phyloP scores from a whole-genome alignment of 257 asterid species.

The Solanum bukasovii region DNA sequence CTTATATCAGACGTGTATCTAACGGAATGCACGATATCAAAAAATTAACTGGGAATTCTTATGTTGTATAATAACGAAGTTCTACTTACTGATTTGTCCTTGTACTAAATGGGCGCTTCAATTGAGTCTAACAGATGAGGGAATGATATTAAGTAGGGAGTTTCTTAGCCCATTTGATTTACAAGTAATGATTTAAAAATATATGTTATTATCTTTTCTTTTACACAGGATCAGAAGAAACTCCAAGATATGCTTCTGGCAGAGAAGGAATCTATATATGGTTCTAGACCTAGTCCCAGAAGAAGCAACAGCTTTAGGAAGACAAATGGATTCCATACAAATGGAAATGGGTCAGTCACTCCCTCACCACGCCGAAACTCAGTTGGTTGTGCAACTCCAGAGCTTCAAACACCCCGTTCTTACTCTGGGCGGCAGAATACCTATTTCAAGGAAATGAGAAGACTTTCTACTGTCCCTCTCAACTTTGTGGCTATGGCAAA shows the following conservation, averaged over 20 bases:
- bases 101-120: background rate
- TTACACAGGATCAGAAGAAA: conserved; percentile 74
- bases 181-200: background rate
- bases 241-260: conserved; percentile 71
- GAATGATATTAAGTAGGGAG: background rate
- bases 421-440: conserved; percentile 59
- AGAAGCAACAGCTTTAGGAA: conserved; percentile 63
- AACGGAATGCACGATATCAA: background rate
- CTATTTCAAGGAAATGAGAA: conserved; percentile 73
- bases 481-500: conserved; percentile 79
- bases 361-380: conserved; percentile 89
- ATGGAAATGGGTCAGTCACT: conserved; percentile 69
- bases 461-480: conserved; percentile 72
- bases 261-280: conserved; percentile 77
- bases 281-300: conserved; percentile 91
- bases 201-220: background rate
- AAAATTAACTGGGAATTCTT: background rate
- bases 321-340: conserved; percentile 37
- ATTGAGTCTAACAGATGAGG: background rate
- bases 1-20: background rate
- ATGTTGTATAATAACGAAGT: background rate
- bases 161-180: background rate
- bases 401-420: conserved; percentile 75
- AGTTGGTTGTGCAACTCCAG: conserved; percentile 55
- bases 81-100: background rate